Evolutionary conservation across 345 rosid genomes (phyloP).

Genomic region (Brassica carinata): DNA sequence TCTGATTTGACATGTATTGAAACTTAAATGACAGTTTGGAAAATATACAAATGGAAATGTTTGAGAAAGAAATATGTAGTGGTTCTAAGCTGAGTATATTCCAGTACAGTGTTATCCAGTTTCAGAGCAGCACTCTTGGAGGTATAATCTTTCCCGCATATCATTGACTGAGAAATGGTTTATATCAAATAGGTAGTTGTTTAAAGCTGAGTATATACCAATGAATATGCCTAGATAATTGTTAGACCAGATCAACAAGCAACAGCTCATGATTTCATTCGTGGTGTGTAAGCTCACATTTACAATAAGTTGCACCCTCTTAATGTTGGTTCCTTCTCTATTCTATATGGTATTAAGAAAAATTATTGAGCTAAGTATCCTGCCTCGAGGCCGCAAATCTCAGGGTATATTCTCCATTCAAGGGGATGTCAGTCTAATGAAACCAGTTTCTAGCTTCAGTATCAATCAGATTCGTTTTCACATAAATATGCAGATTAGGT

Average conservation of each 20-base stretch:
- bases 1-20: constrained; percentile 49
- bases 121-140: constrained; percentile 50
- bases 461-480: background rate
- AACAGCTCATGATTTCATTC: constrained; percentile 6
- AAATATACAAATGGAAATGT: constrained; percentile 75
- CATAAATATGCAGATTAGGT: background rate
- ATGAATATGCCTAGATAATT: background rate
- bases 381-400: background rate
- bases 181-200: too few relatives aligned
- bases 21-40: constrained; percentile 86
- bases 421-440: background rate
- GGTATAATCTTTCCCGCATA: constrained; percentile 48
- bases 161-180: constrained; percentile 6
- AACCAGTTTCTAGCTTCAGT: background rate
- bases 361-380: background rate
- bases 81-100: constrained; percentile 64
- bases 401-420: background rate
- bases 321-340: background rate
- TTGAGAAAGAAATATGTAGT: constrained; percentile 76
- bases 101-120: constrained; percentile 72
- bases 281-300: constrained; percentile 6
- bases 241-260: background rate
- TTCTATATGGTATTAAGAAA: background rate
- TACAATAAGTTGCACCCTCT: background rate
- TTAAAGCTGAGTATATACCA: background rate